phyloP scores from a whole-genome alignment of 495 filamentous ascomycete genomes.

The Chaetomium tenue region DNA sequence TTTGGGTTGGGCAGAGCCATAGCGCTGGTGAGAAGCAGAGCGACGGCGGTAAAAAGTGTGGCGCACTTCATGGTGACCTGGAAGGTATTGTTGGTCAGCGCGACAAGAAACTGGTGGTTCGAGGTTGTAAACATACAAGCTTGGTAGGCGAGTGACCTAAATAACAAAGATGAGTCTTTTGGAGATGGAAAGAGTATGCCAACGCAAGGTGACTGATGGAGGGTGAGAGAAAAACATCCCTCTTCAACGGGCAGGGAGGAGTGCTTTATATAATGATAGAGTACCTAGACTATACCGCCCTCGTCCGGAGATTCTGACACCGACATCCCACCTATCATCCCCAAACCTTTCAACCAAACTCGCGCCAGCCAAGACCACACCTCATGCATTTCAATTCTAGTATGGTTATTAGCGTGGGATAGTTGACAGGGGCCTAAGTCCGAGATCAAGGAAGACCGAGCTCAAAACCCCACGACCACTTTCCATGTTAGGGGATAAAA shows the following conservation, averaged over 20 bases:
- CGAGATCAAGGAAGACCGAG: too few species aligned
- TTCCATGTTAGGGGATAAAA: too few species aligned
- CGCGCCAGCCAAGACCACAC: too few species aligned
- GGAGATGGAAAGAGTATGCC: background rate
- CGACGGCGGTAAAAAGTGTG: background rate
- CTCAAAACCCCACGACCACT: too few species aligned
- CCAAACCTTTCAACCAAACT: background rate
- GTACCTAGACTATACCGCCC: background rate
- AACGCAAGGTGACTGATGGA: background rate
- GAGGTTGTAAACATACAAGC: background rate
- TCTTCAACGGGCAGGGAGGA: background rate
- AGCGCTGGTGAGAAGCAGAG: background rate
- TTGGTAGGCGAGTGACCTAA: background rate
- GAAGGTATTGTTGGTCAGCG: background rate
- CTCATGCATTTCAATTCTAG: too few species aligned
- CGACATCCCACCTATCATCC: background rate
- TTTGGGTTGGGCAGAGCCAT: constrained; percentile 1
- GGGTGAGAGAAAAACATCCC: background rate
- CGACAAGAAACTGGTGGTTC: background rate
- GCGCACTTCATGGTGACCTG: background rate
- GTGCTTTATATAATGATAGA: background rate
- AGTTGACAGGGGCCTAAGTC: too few species aligned
- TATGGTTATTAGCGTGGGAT: too few species aligned
- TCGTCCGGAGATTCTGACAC: background rate
- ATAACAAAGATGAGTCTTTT: background rate